Base-by-base conservation (phyloP, 345 rosid species). In the Populus simonii region DNA sequence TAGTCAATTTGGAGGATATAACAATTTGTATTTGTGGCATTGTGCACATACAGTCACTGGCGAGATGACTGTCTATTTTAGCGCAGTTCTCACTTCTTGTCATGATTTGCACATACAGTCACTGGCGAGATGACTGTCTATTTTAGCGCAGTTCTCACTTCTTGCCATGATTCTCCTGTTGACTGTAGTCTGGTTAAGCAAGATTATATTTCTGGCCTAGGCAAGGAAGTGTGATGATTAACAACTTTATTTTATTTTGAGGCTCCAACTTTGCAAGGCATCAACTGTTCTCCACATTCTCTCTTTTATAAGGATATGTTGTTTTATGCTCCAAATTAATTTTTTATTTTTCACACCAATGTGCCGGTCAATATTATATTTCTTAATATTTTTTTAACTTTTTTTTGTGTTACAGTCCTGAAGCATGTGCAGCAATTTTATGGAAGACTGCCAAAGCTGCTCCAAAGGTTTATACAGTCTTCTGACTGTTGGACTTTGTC, bases 371-470 rank as follows among this genome's bases (percentile, higher is more conserved):
- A 15, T 53, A 12, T 53, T 25, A 5, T 20, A 15, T 68, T 7
- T 29, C n/a, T 53, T 65, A 23, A 55, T n/a, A 45, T 62, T 45
- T 62, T 61, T 62, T 76, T 16, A 51, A 3, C 13, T 4, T 47
- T 45, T 45, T 66, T 68, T 22, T 78, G 66, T 81, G 85, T 68
- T 79, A 66, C 82, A 95, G 99, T 84, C 99, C 99, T 15, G 99
- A 95, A 89, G 98, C 99, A 23, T 92, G 98, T 86, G 99, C 98
- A 51, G 96, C 99, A 57, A 95, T 95, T 78, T 83, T 95, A 85
- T 95, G 97, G 97, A 92, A 93, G 89, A 90, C 76, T 79, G 91
- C 97, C 72, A 93, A 91, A 86, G 97, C 97, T 85, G 79, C 99
- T 67, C 98, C 99, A 76, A 89, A 88, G 99, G 98, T 94, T 59